phyloP scores from a whole-genome alignment of 129 eudicot genomes.

The Centella asiatica region DNA sequence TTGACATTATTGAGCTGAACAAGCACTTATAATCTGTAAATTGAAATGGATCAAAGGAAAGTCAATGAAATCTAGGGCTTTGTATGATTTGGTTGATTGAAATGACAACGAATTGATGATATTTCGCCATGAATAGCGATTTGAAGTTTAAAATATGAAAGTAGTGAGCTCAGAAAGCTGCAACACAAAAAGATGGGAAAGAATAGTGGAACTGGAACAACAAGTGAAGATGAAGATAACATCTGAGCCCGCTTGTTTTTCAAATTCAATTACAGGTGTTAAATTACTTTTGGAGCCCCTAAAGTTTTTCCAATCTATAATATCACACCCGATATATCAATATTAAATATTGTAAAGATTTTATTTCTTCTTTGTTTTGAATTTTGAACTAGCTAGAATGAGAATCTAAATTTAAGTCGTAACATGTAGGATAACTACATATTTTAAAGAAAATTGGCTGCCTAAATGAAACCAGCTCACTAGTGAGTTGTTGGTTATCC shows the following conservation, averaged over 20 bases:
- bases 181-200: conserved; percentile 9
- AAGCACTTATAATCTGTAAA: not conserved
- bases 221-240: not conserved
- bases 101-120: conserved; percentile 3
- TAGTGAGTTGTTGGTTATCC: too few species aligned
- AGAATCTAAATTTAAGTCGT: too few species aligned
- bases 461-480: too few species aligned
- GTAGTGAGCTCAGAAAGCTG: conserved; percentile 21
- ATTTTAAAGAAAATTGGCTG: too few species aligned
- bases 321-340: not conserved
- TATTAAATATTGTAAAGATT: too few species aligned
- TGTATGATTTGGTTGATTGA: not conserved
- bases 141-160: conserved; percentile 4
- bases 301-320: not conserved
- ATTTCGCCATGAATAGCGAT: not conserved
- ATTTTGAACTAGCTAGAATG: too few species aligned
- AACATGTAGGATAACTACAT: too few species aligned
- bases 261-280: conserved; percentile 16
- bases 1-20: conserved; percentile 22
- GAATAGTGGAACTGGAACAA: not conserved
- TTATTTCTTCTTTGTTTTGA: too few species aligned
- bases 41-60: not conserved
- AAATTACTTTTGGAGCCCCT: not conserved
- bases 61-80: not conserved
- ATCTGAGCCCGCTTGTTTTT: conserved; percentile 25